Evolutionary conservation across 768 basidiomycete genomes (phyloP).

Genomic region (Leccinum incarnatum): DNA sequence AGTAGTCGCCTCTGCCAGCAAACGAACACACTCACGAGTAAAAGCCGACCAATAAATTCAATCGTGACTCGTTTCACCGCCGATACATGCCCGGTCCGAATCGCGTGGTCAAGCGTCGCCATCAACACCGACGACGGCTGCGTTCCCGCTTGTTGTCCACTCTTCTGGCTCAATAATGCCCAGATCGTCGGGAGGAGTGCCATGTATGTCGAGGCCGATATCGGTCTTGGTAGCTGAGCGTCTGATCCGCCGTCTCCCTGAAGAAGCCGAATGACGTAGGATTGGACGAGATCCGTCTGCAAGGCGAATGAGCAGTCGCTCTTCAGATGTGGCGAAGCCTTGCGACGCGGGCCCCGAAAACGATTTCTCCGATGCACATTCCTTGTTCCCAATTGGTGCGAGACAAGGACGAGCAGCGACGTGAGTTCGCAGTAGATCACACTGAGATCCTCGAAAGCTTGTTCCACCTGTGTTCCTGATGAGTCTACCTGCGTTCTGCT

Average conservation of each 20-base stretch:
- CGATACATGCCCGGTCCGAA: constrained; percentile 55
- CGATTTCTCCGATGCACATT: constrained; percentile 7
- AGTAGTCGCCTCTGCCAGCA: neutral
- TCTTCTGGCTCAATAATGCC: constrained; percentile 59
- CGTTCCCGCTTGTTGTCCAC: constrained; percentile 19
- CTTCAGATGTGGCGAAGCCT: constrained; percentile 19
- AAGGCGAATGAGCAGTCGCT: constrained; percentile 22
- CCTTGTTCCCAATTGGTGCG: constrained; percentile 13
- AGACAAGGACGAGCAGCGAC: constrained; percentile 54
- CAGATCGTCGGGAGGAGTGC: constrained; percentile 76
- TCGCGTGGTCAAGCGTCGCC: constrained; percentile 66
- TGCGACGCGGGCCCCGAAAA: constrained; percentile 8
- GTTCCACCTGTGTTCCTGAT: constrained; percentile 50
- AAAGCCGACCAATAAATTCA: constrained; percentile 70
- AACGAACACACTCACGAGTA: constrained; percentile 50
- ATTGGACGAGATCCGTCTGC: constrained; percentile 52
- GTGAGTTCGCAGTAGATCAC: constrained; percentile 76
- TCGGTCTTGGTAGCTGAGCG: constrained; percentile 46
- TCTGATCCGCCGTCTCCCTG: constrained; percentile 43
- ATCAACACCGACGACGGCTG: constrained; percentile 35
- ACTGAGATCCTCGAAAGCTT: constrained; percentile 67
- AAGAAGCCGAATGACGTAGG: constrained; percentile 61
- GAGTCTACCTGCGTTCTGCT: constrained; percentile 1
- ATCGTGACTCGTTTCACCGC: constrained; percentile 63
- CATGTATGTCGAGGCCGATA: constrained; percentile 57